These are phyloP conservation scores for Lentinula boryana DNA, from an alignment of 768 basidiomycete species.

Conservation along the genomic window DNA sequence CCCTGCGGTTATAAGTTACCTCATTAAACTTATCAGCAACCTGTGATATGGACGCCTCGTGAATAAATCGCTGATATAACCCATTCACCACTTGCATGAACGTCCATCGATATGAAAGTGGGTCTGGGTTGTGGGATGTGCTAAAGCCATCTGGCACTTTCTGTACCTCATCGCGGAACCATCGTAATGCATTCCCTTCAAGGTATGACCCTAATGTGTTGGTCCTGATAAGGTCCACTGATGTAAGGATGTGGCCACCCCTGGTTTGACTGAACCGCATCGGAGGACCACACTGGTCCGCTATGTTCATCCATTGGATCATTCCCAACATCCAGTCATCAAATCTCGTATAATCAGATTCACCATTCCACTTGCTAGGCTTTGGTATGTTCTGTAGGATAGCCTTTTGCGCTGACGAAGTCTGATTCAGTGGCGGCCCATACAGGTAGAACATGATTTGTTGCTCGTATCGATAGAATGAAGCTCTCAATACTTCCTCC, in stretches of 20 bases:
- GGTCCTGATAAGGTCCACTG: not conserved
- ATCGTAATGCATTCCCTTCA: not conserved
- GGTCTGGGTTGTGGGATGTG: not conserved
- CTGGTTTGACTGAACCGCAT: not conserved
- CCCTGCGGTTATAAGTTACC: too few species aligned
- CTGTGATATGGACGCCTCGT: not conserved
- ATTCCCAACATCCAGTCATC: not conserved
- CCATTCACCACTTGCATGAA: slow-evolving; percentile 1
- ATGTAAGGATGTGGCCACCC: too few species aligned
- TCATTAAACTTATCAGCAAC: not conserved
- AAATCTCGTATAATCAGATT: not conserved
- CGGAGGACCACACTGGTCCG: not conserved
- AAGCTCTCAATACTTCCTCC: not conserved
- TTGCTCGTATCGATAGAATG: not conserved
- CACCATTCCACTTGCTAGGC: not conserved
- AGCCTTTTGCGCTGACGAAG: not conserved
- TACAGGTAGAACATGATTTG: not conserved
- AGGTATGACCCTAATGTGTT: not conserved
- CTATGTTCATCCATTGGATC: not conserved
- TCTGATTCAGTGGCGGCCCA: not conserved
- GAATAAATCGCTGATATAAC: not conserved
- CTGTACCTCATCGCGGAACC: not conserved
- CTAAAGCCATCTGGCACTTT: not conserved
- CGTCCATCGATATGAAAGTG: not conserved
- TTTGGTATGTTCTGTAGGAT: not conserved